Evolutionary conservation across 2,329 filamentous ascomycete species (phyloP).

Genomic region (Blastomyces gilchristii): DNA sequence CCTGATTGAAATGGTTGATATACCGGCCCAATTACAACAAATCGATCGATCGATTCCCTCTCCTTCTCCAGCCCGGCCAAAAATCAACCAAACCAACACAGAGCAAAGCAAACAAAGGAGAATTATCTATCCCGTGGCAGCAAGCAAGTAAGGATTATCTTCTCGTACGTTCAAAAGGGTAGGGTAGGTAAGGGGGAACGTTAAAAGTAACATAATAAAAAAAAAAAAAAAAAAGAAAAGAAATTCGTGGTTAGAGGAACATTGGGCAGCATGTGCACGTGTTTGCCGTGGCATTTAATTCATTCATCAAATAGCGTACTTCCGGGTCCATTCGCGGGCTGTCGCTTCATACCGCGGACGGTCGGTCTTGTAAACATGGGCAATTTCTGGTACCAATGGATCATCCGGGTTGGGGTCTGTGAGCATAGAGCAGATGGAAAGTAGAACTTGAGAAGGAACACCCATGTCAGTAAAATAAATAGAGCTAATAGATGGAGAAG

Average conservation of each 20-base stretch:
- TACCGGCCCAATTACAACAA: not conserved
- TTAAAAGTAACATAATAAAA: not conserved
- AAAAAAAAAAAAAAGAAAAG: not conserved
- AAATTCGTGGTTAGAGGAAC: not conserved
- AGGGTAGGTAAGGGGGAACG: not conserved
- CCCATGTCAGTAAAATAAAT: constrained; percentile 5
- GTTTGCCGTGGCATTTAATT: not conserved
- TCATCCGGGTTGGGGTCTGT: constrained; percentile 99
- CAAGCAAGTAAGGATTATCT: not conserved
- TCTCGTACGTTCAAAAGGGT: not conserved
- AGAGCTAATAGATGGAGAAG: not conserved
- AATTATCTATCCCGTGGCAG: not conserved
- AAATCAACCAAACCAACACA: not conserved
- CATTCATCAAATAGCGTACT: constrained; percentile 79
- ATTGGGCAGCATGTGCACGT: not conserved
- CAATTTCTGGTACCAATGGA: constrained; percentile 95
- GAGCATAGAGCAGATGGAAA: constrained; percentile 99
- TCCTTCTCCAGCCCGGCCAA: not conserved
- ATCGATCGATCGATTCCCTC: not conserved
- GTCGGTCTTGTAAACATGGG: constrained; percentile 99
- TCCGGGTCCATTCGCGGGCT: constrained; percentile 95
- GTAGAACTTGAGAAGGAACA: constrained; percentile 54
- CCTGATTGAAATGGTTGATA: not conserved
- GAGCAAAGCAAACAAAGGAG: not conserved
- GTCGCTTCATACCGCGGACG: constrained; percentile 91